A percentile compares a stretch with the other conserved stretches of the same genome.
Conservation (phyloP, 129 eudicot species). For the Tagetes patula region DNA sequence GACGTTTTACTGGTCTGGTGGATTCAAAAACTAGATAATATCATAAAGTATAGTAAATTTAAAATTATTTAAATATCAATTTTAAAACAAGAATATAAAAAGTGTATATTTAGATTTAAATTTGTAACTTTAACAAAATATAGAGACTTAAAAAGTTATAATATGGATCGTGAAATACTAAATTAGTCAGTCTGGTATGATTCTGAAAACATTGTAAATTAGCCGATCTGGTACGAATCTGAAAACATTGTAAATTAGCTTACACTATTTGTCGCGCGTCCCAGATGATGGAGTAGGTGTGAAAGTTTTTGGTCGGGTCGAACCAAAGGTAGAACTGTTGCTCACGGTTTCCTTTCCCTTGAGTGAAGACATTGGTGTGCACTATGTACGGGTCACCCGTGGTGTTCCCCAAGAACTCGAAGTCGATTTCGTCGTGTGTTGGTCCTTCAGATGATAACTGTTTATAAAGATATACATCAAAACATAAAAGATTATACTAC, state of each 20-base stretch:
- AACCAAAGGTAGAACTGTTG: conserved; percentile 86
- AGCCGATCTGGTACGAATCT: conserved; percentile 9
- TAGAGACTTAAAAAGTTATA: too few species aligned
- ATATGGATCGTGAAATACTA: too few species aligned
- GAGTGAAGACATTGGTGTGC: conserved; percentile 74
- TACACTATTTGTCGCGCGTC: conserved; percentile 68
- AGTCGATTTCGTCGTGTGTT: conserved; percentile 82
- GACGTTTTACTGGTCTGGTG: too few species aligned
- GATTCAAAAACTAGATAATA: too few species aligned
- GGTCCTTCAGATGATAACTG: conserved; percentile 79
- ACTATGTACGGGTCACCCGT: conserved; percentile 68
- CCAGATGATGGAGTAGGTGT: conserved; percentile 82
- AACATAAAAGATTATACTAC: neutral
- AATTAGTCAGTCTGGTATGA: conserved; percentile 5
- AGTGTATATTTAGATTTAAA: too few species aligned
- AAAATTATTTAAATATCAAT: too few species aligned
- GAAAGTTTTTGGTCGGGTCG: conserved; percentile 79
- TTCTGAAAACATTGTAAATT: neutral
- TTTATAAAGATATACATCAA: conserved; percentile 22
- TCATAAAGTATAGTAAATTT: too few species aligned
- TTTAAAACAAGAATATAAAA: too few species aligned
- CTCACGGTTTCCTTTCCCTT: conserved; percentile 74
- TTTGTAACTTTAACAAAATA: too few species aligned
- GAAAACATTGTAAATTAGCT: conserved; percentile 14
- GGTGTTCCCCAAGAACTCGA: conserved; percentile 73